These are phyloP conservation scores for Monilinia fructicola DNA, from an alignment of 2,329 filamentous ascomycete species.

Conservation along the genomic window DNA sequence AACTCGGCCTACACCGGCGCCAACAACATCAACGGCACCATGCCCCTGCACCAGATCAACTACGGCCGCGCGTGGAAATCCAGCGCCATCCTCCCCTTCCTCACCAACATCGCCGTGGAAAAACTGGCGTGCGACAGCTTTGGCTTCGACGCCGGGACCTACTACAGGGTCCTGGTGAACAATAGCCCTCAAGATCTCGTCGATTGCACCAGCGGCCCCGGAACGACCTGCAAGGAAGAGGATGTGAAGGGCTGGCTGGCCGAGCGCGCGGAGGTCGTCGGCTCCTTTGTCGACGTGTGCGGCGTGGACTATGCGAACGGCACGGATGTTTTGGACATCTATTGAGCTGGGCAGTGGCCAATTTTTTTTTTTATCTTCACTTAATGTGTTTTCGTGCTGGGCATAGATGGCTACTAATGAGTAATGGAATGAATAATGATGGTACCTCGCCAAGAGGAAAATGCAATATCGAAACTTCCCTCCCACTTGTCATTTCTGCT, in stretches of 20 bases:
- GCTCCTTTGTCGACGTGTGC: slow-evolving; percentile 46
- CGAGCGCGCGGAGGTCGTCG: slow-evolving; percentile 42
- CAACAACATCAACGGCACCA: slow-evolving; percentile 50
- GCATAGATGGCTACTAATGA: no score
- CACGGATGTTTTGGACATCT: slow-evolving; percentile 35
- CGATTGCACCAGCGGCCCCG: slow-evolving; percentile 50
- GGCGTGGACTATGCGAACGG: slow-evolving; percentile 36
- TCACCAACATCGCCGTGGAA: slow-evolving; percentile 55
- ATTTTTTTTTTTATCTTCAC: no score
- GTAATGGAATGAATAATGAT: no score
- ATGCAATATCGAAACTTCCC: no score
- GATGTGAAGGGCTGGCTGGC: slow-evolving; percentile 29
- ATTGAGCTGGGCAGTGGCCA: no score
- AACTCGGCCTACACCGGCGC: slow-evolving; percentile 49
- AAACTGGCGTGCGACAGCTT: slow-evolving; percentile 52
- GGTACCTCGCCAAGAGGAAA: no score
- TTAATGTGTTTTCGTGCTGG: no score
- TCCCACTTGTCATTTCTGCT: no score
- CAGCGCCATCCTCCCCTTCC: slow-evolving; percentile 53
- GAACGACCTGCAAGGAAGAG: slow-evolving; percentile 44
- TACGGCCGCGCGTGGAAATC: slow-evolving; percentile 51
- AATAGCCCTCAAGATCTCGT: slow-evolving; percentile 50
- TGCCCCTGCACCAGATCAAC: slow-evolving; percentile 51
- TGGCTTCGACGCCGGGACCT: slow-evolving; percentile 47
- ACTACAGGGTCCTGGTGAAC: slow-evolving; percentile 53